Evolutionary conservation across 257 asterid species (phyloP), one percentile per base, ranked within the genome.

Genomic region (Penstemon eatonii): DNA sequence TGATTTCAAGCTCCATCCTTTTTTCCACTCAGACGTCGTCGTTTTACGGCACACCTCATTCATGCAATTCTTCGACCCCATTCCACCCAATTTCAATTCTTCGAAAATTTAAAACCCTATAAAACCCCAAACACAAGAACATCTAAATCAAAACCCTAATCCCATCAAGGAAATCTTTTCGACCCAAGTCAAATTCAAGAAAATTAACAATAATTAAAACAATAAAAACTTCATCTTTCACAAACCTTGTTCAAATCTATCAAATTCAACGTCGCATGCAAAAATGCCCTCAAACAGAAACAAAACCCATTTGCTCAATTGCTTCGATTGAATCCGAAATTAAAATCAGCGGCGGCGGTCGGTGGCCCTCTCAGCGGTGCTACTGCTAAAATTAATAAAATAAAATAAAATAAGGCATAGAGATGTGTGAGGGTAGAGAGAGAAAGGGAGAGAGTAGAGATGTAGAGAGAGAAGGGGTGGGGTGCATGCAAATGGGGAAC

Each of bases 31-130:
- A 33, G 84, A 76, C 85, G 96, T 77, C 93, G 96, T 75, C 93
- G 95, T 84, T 6, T 76, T 74, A 42, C 91, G 85, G 83, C 99
- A 94, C 46, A 45, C 64, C 80, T 87, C 93, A 63, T 89, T 94
- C 98, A 89, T 89, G 92, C 99, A 94, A 82, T 77, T 83, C 80
- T 77, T 86, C 53, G 93, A 75, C 83, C 89, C 95, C 99, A 94
- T 94, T 80, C 65, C 66, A 73, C 75, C 54, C 68, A 68, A 75
- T 55, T 65, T 76, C 82, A 53, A 58, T 50, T 62, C 58, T 37
- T 55, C 40, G 56, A 46, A 63, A 63, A 45, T 56, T 45, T 56
- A 56, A 63, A 64, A 25, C 33, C 33, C 33, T 25, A 25, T 25
- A 1, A 25, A 25, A 25, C 33, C 33, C 33, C 33, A 25, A 25